phyloP scores from a whole-genome alignment of 148 eudicot species.

The Chenopodium quinoa region DNA sequence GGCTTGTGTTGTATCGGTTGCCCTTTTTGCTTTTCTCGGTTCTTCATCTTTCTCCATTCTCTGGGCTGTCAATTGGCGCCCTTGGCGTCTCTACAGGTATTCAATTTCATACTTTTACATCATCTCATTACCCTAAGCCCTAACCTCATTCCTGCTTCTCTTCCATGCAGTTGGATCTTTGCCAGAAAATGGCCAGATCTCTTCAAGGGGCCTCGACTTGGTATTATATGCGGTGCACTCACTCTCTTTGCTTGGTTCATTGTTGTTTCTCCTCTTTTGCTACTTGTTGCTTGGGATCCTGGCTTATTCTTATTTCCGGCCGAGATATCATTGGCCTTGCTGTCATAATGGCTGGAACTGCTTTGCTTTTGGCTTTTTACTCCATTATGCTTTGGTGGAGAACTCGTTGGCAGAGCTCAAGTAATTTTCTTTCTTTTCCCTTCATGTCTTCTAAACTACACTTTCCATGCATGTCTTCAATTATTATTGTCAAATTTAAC shows the following conservation, averaged over 20 bases:
- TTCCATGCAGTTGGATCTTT: constrained; percentile 80
- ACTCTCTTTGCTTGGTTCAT: constrained; percentile 66
- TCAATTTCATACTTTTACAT: too few relatives aligned
- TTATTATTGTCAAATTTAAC: too few relatives aligned
- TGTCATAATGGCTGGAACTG: constrained; percentile 85
- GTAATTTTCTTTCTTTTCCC: constrained; percentile 39
- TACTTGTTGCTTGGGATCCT: constrained; percentile 75
- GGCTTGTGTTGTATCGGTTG: constrained; percentile 64
- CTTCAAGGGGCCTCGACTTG: constrained; percentile 75
- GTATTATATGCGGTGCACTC: constrained; percentile 60
- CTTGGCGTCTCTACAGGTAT: constrained; percentile 95
- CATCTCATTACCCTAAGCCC: too few relatives aligned
- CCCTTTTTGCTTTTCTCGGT: constrained; percentile 66
- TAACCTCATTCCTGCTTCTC: not conserved
- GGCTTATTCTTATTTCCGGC: constrained; percentile 62
- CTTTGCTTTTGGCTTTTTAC: constrained; percentile 92
- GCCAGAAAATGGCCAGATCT: constrained; percentile 90
- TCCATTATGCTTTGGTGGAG: constrained; percentile 99
- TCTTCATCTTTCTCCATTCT: constrained; percentile 78
- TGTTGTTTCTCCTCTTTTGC: constrained; percentile 72
- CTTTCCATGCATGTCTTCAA: too few relatives aligned
- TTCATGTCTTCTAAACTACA: not conserved
- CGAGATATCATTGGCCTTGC: constrained; percentile 90
- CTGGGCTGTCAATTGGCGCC: constrained; percentile 98
- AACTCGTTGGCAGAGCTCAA: constrained; percentile 99